Percentiles rank a stretch among this genome's conserved stretches.
These are phyloP conservation scores for Irpex sp. DNA, from an alignment of 1,284 basidiomycete species.

Conservation along the genomic window DNA sequence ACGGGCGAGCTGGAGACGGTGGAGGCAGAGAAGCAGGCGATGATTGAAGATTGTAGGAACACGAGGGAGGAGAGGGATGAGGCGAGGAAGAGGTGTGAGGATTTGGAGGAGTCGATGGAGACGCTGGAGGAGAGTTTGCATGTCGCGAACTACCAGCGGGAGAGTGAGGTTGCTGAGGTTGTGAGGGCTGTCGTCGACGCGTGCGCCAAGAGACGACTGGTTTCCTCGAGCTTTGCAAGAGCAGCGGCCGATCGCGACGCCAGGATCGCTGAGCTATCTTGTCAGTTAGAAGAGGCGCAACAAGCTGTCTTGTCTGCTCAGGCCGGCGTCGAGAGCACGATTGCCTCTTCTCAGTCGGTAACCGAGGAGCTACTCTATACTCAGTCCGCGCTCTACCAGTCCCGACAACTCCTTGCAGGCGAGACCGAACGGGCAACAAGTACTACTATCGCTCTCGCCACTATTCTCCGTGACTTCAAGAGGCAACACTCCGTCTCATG, in stretches of 20 bases:
- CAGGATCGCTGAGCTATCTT: slow-evolving; percentile 2
- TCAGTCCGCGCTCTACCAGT: slow-evolving; percentile 7
- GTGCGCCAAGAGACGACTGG: slow-evolving; percentile 30
- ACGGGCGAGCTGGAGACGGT: slow-evolving; percentile 59
- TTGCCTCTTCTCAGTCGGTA: slow-evolving; percentile 9
- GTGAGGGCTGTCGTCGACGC: slow-evolving; percentile 23
- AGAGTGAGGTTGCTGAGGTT: slow-evolving; percentile 30
- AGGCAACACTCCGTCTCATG: not conserved
- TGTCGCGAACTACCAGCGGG: slow-evolving; percentile 13
- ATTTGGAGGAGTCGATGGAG: slow-evolving; percentile 47
- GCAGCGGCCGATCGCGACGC: not conserved
- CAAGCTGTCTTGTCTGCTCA: slow-evolving; percentile 2
- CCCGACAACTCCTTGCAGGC: slow-evolving; percentile 3
- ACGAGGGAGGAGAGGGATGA: slow-evolving; percentile 64
- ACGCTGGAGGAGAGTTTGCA: slow-evolving; percentile 37
- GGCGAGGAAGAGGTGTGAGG: slow-evolving; percentile 39
- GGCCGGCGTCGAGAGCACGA: slow-evolving; percentile 8
- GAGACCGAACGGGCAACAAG: slow-evolving; percentile 19
- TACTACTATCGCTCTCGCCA: slow-evolving; percentile 28
- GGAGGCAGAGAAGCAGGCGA: slow-evolving; percentile 60
- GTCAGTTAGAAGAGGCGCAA: not conserved
- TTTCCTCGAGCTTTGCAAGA: slow-evolving; percentile 17
- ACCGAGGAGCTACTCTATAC: slow-evolving; percentile 2
- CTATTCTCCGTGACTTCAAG: slow-evolving; percentile 9
- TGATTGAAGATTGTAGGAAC: slow-evolving; percentile 75